phyloP scores from a whole-genome alignment of 2,329 filamentous ascomycete genomes.

The Lasiodiplodia hormozganensis region DNA sequence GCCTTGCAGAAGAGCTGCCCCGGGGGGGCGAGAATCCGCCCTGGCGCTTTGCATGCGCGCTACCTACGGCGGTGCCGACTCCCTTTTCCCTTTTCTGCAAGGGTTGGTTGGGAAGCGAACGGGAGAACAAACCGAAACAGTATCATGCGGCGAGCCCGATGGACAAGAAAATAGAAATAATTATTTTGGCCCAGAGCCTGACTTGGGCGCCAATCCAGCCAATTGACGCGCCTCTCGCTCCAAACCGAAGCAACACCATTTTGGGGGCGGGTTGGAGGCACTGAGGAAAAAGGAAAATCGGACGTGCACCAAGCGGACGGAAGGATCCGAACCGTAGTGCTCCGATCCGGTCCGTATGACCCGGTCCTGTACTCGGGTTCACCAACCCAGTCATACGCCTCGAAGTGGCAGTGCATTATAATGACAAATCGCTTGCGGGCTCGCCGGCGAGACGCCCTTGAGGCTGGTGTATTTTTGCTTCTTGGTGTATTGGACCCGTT shows the following conservation, averaged over 20 bases:
- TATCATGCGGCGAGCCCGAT: background rate
- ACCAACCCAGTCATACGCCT: background rate
- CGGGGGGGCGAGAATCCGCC: background rate
- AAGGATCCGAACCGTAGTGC: constrained; percentile 11
- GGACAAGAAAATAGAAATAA: background rate
- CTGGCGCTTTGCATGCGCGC: too few relatives aligned
- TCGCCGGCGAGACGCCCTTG: background rate
- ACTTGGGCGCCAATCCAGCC: background rate
- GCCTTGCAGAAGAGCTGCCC: constrained; percentile 8
- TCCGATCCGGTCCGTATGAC: constrained; percentile 9
- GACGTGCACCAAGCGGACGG: constrained; percentile 6
- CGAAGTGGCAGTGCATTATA: background rate
- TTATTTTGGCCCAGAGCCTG: background rate
- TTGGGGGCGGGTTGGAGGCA: background rate
- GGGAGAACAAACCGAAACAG: too few relatives aligned
- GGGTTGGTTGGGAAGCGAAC: too few relatives aligned
- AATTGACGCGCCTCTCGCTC: background rate
- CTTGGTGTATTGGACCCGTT: background rate
- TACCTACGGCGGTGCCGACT: too few relatives aligned
- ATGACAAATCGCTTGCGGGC: background rate
- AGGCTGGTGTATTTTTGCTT: background rate
- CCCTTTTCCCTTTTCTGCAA: too few relatives aligned
- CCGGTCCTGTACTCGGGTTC: background rate
- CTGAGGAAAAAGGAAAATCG: background rate
- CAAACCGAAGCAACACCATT: background rate